Percentiles rank a stretch among this genome's conserved stretches.
phyloP scores from a whole-genome alignment of 129 eudicot species.

The Helichrysum umbraculigerum region DNA sequence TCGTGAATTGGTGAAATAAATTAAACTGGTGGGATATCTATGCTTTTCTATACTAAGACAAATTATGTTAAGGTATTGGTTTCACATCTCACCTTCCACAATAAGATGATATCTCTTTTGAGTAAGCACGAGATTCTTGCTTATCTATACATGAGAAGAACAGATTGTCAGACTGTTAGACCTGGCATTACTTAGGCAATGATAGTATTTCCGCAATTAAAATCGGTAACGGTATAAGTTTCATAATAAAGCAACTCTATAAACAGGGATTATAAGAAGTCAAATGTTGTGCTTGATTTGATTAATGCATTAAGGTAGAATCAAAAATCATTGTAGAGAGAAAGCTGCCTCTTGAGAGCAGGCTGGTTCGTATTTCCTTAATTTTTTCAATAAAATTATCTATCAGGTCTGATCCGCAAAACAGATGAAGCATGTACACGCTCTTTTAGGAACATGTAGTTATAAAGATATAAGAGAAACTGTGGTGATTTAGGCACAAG shows the following conservation, averaged over 20 bases:
- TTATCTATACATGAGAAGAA: conserved; percentile 51
- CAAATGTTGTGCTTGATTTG: not conserved
- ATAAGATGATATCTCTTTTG: conserved; percentile 90
- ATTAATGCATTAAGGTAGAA: too few relatives aligned
- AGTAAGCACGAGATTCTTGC: conserved; percentile 92
- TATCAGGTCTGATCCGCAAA: too few relatives aligned
- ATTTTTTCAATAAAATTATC: too few relatives aligned
- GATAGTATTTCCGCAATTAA: not conserved
- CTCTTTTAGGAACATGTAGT: not conserved
- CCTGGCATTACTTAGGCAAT: not conserved
- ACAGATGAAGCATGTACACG: not conserved
- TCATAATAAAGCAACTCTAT: not conserved
- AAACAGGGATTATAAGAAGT: not conserved
- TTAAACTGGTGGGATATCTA: not conserved
- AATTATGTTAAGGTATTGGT: not conserved
- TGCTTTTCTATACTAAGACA: not conserved
- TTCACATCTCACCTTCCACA: conserved; percentile 80
- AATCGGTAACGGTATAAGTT: not conserved
- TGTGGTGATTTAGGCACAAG: conserved; percentile 13
- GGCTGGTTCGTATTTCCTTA: too few relatives aligned
- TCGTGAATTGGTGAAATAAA: not conserved
- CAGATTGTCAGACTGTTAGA: conserved; percentile 16
- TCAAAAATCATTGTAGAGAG: not conserved
- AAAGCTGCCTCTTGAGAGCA: too few relatives aligned
- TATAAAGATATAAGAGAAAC: not conserved